phyloP scores from a whole-genome alignment of 208 protist species.

The Acanthamoeba lenticulata region DNA sequence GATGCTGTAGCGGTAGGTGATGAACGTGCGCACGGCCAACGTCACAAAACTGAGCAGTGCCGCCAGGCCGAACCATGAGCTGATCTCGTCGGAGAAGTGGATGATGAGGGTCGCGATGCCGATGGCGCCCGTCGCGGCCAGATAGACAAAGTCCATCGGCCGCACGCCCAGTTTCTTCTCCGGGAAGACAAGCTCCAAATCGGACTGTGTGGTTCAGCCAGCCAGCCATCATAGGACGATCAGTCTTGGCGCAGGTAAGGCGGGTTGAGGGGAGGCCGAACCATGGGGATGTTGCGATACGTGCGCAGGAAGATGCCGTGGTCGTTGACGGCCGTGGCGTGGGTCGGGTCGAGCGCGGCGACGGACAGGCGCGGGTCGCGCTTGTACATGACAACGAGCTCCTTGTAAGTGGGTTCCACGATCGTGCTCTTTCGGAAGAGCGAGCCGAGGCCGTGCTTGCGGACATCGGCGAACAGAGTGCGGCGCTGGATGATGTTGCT shows the following conservation, averaged over 20 bases:
- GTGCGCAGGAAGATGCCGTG: neutral
- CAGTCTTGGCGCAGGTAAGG: too few relatives aligned
- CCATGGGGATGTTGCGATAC: slow-evolving; percentile 27
- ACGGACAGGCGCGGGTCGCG: neutral
- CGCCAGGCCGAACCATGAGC: neutral
- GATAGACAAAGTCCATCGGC: slow-evolving; percentile 19
- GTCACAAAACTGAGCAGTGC: neutral
- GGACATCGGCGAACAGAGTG: neutral
- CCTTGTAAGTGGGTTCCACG: slow-evolving; percentile 21
- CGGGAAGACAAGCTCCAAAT: slow-evolving; percentile 8
- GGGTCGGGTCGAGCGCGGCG: neutral
- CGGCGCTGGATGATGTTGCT: neutral
- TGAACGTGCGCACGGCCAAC: neutral
- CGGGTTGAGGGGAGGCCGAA: neutral
- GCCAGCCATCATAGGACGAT: too few relatives aligned
- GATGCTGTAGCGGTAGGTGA: slow-evolving; percentile 36
- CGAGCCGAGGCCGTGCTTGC: slow-evolving; percentile 1
- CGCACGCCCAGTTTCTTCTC: slow-evolving; percentile 7
- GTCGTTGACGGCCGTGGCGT: neutral
- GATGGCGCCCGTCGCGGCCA: neutral
- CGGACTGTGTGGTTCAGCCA: too few relatives aligned
- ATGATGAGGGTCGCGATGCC: slow-evolving; percentile 24
- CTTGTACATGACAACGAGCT: slow-evolving; percentile 18
- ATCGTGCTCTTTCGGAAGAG: slow-evolving; percentile 34
- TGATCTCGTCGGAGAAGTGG: neutral